Percentiles rank a stretch among this genome's conserved stretches.
Conservation (phyloP, 192 early-diverging fungal genomes). For the Coemansia brasiliensis region DNA sequence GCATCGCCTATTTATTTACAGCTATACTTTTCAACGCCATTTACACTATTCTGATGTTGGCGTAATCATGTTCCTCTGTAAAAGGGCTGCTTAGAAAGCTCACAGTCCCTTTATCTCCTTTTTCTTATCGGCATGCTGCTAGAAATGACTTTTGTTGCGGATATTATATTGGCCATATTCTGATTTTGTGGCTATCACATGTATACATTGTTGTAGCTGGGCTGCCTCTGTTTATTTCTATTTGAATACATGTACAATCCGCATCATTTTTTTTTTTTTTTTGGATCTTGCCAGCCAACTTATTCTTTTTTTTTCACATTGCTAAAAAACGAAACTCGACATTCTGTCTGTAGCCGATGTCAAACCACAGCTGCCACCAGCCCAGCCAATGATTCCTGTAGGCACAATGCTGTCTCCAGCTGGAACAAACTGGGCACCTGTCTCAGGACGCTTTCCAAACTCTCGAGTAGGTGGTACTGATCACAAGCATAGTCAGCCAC, state of each 20-base stretch:
- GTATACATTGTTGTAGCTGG: slow-evolving; percentile 12
- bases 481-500: background rate
- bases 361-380: slow-evolving; percentile 19
- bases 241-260: slow-evolving; percentile 22
- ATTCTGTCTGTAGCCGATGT: background rate
- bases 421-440: slow-evolving; percentile 29
- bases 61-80: too few species aligned
- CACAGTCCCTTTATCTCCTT: too few species aligned
- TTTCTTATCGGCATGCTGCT: too few species aligned
- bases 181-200: too few species aligned
- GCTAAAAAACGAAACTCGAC: background rate
- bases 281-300: background rate
- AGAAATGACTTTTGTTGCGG: too few species aligned
- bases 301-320: too few species aligned
- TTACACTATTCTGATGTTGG: too few species aligned
- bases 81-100: too few species aligned
- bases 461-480: slow-evolving; percentile 1
- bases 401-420: slow-evolving; percentile 15
- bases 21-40: too few species aligned
- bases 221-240: slow-evolving; percentile 10
- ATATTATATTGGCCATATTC: too few species aligned
- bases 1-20: too few species aligned
- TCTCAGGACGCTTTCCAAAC: slow-evolving; percentile 26
- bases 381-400: slow-evolving; percentile 25
- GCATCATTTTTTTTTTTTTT: background rate